Percentiles rank a stretch among this genome's conserved stretches.
Conservation (phyloP, 202 grass and related monocot species). For the Alloteropsis angusta region DNA sequence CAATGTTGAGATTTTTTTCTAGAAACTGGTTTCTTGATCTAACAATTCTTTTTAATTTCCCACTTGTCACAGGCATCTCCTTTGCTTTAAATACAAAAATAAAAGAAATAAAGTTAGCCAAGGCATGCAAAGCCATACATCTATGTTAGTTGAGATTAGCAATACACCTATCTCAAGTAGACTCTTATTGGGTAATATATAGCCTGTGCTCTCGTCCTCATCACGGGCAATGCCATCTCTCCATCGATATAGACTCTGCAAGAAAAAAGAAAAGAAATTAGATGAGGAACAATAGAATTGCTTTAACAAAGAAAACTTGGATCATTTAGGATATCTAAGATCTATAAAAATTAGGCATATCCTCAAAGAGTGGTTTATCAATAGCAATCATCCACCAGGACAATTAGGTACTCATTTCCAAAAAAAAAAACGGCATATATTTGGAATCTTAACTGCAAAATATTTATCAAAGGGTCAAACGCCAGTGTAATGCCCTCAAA, state of each 20-base stretch:
- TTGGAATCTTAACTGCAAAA: background rate
- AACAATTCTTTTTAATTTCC: constrained; percentile 50
- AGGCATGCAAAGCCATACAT: constrained; percentile 13
- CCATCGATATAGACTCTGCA: constrained; percentile 77
- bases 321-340: background rate
- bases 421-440: background rate
- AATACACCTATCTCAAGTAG: constrained; percentile 83
- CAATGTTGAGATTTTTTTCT: constrained; percentile 42
- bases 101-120: constrained; percentile 22
- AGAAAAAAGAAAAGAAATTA: constrained; percentile 27
- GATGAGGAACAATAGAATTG: background rate
- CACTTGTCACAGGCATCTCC: constrained; percentile 68
- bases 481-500: constrained; percentile 5
- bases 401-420: constrained; percentile 14
- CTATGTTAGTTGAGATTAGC: constrained; percentile 8
- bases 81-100: constrained; percentile 57
- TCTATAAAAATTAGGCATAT: background rate
- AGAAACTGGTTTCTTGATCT: constrained; percentile 59
- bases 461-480: background rate
- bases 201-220: constrained; percentile 97
- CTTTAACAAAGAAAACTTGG: background rate
- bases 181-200: constrained; percentile 86
- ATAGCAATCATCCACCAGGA: background rate
- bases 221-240: constrained; percentile 69
- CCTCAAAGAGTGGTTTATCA: background rate